Percentiles rank a stretch among this genome's conserved stretches.
Conservation (phyloP, 164 flowering plant species). For the Akebia trifoliata region DNA sequence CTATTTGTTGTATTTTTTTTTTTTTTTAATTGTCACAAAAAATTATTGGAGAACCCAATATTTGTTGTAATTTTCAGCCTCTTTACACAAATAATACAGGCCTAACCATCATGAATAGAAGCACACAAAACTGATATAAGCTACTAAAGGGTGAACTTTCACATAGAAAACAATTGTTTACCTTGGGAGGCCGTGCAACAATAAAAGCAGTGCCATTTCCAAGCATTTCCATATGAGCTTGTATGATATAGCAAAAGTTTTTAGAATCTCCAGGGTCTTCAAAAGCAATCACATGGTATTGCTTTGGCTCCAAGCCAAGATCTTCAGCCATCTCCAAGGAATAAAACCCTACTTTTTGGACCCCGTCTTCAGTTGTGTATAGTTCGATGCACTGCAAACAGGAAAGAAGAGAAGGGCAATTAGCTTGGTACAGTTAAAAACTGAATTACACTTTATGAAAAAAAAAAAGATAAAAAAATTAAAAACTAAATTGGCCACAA, state of each 20-base stretch:
- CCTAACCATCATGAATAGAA: not conserved
- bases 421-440: not conserved
- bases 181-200: conserved; percentile 86
- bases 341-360: conserved; percentile 64
- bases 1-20: too few relatives aligned
- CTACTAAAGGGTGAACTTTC: not conserved
- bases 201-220: conserved; percentile 82
- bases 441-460: not conserved
- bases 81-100: not conserved
- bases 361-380: conserved; percentile 55
- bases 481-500: not conserved
- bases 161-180: conserved; percentile 14
- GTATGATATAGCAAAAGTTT: conserved; percentile 74
- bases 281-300: conserved; percentile 77
- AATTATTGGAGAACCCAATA: too few relatives aligned
- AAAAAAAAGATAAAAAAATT: not conserved
- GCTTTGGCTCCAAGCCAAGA: conserved; percentile 88
- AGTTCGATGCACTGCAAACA: conserved; percentile 78
- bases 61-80: too few relatives aligned
- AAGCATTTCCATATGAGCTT: conserved; percentile 81
- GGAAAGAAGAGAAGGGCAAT: conserved; percentile 5
- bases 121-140: not conserved
- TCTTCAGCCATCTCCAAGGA: conserved; percentile 91
- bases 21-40: too few relatives aligned
- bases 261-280: conserved; percentile 75